Percentiles rank a stretch among this genome's conserved stretches.
Conservation (phyloP, 805 yeast species). For the Spencermartinsiella europaea region DNA sequence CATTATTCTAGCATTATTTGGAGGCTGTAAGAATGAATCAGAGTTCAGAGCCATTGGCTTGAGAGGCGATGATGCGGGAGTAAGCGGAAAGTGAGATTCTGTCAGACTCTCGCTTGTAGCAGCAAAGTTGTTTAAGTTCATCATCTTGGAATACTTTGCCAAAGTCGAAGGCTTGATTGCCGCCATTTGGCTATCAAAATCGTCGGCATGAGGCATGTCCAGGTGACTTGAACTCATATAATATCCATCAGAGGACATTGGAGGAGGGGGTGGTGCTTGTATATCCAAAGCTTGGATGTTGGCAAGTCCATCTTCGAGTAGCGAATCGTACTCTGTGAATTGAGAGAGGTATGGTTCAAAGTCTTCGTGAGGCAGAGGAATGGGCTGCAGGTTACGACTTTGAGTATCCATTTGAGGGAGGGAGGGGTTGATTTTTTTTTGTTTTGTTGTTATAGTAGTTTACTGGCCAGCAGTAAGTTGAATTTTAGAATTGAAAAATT, state of each 20-base stretch:
- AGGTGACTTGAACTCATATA: neutral
- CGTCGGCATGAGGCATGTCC: neutral
- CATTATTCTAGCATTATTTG: neutral
- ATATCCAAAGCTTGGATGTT: conserved; percentile 61
- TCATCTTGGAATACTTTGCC: conserved; percentile 21
- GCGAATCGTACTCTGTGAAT: conserved; percentile 41
- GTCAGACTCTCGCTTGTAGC: conserved; percentile 13
- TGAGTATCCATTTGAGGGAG: neutral
- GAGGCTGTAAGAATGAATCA: conserved; percentile 5
- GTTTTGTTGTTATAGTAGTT: conserved; percentile 1
- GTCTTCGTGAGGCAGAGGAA: conserved; percentile 51
- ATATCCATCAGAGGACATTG: conserved; percentile 31
- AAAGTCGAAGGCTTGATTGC: conserved; percentile 21
- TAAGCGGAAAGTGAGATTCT: conserved; percentile 9
- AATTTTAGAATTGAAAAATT: neutral
- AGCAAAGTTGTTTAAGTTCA: conserved; percentile 20
- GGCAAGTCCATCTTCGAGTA: conserved; percentile 51
- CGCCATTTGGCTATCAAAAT: neutral
- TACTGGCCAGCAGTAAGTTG: conserved; percentile 1
- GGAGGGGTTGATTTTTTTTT: conserved; percentile 4
- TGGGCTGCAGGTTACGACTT: conserved; percentile 4
- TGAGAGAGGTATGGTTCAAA: conserved; percentile 43
- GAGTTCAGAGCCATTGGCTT: neutral
- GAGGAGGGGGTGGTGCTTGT: neutral
- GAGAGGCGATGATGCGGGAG: conserved; percentile 18